These are phyloP conservation scores for Lichina pygmaea DNA, from an alignment of 495 filamentous ascomycete species.

Conservation along the genomic window DNA sequence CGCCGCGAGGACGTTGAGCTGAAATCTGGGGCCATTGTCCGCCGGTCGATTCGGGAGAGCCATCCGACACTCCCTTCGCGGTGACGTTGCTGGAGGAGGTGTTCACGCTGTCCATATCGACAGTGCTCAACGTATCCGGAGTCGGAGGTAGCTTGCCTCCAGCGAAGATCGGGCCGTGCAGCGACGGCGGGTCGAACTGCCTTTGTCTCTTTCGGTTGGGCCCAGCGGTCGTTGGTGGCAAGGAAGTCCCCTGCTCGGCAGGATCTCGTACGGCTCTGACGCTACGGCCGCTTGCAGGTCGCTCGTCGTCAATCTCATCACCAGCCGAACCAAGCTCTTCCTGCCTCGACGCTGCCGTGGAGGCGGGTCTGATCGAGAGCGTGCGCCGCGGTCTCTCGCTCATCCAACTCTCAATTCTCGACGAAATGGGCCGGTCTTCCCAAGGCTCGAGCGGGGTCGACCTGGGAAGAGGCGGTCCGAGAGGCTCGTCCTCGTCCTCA, in stretches of 20 bases:
- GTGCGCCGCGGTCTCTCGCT: too few species aligned
- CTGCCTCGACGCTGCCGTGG: not conserved
- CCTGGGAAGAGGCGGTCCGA: too few species aligned
- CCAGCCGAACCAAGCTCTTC: not conserved
- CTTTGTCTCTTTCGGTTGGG: not conserved
- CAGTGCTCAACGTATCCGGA: conserved; percentile 3
- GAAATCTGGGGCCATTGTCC: too few species aligned
- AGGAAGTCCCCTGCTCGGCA: not conserved
- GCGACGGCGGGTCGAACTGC: not conserved
- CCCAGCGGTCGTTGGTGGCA: not conserved
- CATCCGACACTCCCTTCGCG: conserved; percentile 1
- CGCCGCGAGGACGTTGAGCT: too few species aligned
- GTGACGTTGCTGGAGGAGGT: not conserved
- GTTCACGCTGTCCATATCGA: conserved; percentile 1
- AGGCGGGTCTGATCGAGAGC: too few species aligned
- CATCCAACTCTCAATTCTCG: too few species aligned
- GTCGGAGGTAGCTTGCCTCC: not conserved
- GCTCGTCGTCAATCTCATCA: not conserved
- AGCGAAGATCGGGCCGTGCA: not conserved
- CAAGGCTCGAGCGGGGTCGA: too few species aligned
- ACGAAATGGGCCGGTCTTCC: too few species aligned
- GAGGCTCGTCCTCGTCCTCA: not conserved
- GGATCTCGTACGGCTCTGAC: not conserved
- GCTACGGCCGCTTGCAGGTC: not conserved
- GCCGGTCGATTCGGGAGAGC: not conserved